Base-by-base conservation (phyloP, 1,284 basidiomycete species). In the Fomitiporia mediterranea region DNA sequence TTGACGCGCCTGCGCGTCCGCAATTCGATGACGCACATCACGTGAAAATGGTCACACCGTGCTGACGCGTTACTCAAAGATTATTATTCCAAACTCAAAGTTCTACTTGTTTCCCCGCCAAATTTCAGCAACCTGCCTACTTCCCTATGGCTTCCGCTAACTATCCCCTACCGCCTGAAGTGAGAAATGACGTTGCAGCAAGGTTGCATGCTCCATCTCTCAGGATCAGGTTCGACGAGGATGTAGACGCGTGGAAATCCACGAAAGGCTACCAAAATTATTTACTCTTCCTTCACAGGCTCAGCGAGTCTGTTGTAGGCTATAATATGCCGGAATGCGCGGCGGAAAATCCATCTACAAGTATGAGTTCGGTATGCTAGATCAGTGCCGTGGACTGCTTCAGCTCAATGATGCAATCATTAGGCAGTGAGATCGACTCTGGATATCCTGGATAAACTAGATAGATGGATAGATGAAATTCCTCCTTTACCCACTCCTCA, bases 401-500 rank as follows among this genome's bases (percentile, higher is more conserved):
- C 19, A 47, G 4, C 44, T 48, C 28, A 30, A 35, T 32, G 49
- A 39, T 54, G n/a, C 6, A n/a, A 23, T 32, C 44, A 23, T 39
- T 62, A 89, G 83, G 70, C 77, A 4, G 72, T 84, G 21, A 58
- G 65, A 8, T 67, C 66, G 39, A 71, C 85, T 3, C 64, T 92
- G 2, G 57, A 60, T 0, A 69, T 95, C 54, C 75, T 99, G 3
- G 80, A 89, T 57, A 73, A 74, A n/a, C 72, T 98, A 51, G 81
- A 86, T 62, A 58, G 62, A 0, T 95, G 92, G 92, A 86, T 95
- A 9, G 81, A 89, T 47, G 84, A 89, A 32, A 91, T 94, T 9
- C 92, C 92, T 2, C 84, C 89, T 0, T 77, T 83, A 3, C 71
- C 81, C n/a, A 84, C 84, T 4, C 86, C 90, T 1, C 97, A 98